These are phyloP conservation scores for Monascus purpureus DNA, from an alignment of 495 filamentous ascomycete species.

Conservation along the genomic window DNA sequence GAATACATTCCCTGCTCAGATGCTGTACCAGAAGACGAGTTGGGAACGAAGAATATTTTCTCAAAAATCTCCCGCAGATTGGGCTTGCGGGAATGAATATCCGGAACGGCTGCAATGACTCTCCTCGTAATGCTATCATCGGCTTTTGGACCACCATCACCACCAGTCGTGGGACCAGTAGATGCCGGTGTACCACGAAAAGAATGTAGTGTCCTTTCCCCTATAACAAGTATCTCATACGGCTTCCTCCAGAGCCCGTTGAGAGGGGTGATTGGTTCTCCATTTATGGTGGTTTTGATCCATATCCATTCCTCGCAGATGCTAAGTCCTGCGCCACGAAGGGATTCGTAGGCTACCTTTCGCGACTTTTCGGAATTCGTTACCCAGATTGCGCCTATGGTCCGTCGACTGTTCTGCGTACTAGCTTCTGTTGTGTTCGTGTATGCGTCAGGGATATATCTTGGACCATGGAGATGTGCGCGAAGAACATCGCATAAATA, in stretches of 20 bases:
- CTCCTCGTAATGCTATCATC: conserved; percentile 32
- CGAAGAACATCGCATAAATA: conserved; percentile 16
- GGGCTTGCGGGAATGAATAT: conserved; percentile 86
- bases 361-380: conserved; percentile 60
- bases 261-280: conserved; percentile 56
- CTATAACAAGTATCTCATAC: conserved; percentile 74
- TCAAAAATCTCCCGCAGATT: conserved; percentile 46
- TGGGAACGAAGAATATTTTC: conserved; percentile 26
- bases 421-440: conserved; percentile 1
- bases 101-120: conserved; percentile 69
- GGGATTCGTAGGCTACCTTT: conserved; percentile 42
- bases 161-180: conserved; percentile 5
- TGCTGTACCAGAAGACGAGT: no score
- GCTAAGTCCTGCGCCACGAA: conserved; percentile 49
- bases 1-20: conserved; percentile 36
- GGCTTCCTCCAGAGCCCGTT: conserved; percentile 66
- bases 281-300: conserved; percentile 64
- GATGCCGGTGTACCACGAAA: conserved; percentile 2
- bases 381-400: conserved; percentile 60
- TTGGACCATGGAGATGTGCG: conserved; percentile 10
- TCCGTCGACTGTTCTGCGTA: conserved; percentile 4
- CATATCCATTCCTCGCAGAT: conserved; percentile 78
- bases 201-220: conserved; percentile 14
- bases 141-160: neutral
- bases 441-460: neutral